Evolutionary conservation across 1,284 basidiomycete species (phyloP).

Genomic region (Ceratobasidium sp.): DNA sequence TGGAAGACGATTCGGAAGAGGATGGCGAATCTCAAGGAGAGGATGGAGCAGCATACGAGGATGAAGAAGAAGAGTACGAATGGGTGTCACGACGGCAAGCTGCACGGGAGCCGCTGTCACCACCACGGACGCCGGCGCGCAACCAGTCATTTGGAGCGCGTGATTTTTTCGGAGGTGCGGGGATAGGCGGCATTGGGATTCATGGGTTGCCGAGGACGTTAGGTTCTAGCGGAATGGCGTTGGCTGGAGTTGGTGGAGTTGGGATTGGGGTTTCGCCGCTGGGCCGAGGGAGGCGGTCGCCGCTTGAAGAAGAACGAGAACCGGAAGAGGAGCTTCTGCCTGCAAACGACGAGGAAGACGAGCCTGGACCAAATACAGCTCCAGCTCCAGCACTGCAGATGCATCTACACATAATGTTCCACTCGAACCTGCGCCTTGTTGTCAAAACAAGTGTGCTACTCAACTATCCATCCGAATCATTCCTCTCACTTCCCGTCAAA

Average conservation of each 20-base stretch:
- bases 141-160: conserved; percentile 33
- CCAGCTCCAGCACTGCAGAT: conserved; percentile 68
- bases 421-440: conserved; percentile 80
- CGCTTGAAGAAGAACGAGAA: neutral
- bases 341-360: neutral
- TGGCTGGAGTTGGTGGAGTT: conserved; percentile 29
- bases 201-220: conserved; percentile 34
- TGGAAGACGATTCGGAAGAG: conserved; percentile 81
- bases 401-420: conserved; percentile 78
- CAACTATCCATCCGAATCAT: conserved; percentile 93
- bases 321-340: conserved; percentile 17
- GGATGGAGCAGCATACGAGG: conserved; percentile 48
- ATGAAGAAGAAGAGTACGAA: conserved; percentile 47
- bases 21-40: conserved; percentile 45
- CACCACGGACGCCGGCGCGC: conserved; percentile 52
- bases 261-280: conserved; percentile 38
- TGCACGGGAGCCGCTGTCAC: conserved; percentile 63
- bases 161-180: conserved; percentile 38
- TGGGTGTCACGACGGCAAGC: conserved; percentile 77
- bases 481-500: conserved; percentile 96
- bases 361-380: neutral
- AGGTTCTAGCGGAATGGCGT: conserved; percentile 32
- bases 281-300: conserved; percentile 19
- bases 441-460: conserved; percentile 94
- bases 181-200: conserved; percentile 39